Conservation (phyloP, 1,139 yeast genomes). For the Scheffersomyces titani region DNA sequence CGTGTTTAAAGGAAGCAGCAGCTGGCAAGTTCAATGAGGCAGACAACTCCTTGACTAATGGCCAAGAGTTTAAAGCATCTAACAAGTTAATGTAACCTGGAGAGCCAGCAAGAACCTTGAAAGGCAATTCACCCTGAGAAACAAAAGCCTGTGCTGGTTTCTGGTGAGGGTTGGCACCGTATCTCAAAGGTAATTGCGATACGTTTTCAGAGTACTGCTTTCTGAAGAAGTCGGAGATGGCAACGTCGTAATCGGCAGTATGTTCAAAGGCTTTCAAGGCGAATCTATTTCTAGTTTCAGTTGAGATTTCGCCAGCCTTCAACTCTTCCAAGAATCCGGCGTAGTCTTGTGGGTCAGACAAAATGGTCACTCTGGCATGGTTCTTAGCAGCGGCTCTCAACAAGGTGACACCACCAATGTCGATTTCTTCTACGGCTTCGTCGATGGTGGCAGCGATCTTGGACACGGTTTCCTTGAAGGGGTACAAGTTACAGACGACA, state of each 20-base stretch:
- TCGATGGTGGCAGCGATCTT: constrained; percentile 93
- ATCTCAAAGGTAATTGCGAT: constrained; percentile 90
- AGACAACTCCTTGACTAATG: constrained; percentile 92
- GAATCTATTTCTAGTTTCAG: constrained; percentile 72
- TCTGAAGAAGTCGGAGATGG: constrained; percentile 95
- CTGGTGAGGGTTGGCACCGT: constrained; percentile 99
- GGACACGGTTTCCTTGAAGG: constrained; percentile 95
- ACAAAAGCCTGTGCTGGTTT: constrained; percentile 98
- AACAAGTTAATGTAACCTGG: constrained; percentile 96
- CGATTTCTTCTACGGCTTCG: constrained; percentile 98
- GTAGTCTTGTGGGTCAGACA: constrained; percentile 93
- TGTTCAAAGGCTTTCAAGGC: constrained; percentile 98
- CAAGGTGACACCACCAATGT: constrained; percentile 96
- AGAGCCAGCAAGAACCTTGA: constrained; percentile 89
- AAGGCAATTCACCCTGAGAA: constrained; percentile 82
- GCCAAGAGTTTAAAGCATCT: constrained; percentile 98
- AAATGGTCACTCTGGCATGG: constrained; percentile 91
- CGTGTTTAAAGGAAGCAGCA: constrained; percentile 98
- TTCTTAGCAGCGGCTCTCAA: constrained; percentile 98
- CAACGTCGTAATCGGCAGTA: constrained; percentile 95
- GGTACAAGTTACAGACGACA: constrained; percentile 96
- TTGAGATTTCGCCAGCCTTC: constrained; percentile 67
- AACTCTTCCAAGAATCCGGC: constrained; percentile 83
- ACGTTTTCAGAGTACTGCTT: constrained; percentile 90
- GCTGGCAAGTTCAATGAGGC: constrained; percentile 96